Evolutionary conservation across 805 yeast genomes (phyloP).

Genomic region (Candida vaughaniae): DNA sequence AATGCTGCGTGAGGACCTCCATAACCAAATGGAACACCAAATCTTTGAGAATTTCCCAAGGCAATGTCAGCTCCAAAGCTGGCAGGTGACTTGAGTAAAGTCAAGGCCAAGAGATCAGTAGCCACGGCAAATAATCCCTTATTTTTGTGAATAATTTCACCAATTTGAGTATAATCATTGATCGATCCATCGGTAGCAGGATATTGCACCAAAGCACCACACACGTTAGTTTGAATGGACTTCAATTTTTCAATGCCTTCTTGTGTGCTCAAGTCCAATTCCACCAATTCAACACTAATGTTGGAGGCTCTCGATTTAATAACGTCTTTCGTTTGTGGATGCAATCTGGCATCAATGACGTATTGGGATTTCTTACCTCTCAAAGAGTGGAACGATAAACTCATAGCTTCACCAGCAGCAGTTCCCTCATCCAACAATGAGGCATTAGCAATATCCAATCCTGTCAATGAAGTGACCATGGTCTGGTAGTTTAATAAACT

Average conservation of each 20-base stretch:
- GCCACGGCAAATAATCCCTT: conserved; percentile 84
- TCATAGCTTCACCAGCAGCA: conserved; percentile 97
- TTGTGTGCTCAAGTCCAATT: conserved; percentile 51
- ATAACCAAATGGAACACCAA: conserved; percentile 96
- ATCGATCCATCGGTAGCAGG: conserved; percentile 83
- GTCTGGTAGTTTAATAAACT: conserved; percentile 90
- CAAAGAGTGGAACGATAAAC: conserved; percentile 65
- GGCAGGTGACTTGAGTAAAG: conserved; percentile 80
- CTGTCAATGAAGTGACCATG: conserved; percentile 85
- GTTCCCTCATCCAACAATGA: conserved; percentile 95
- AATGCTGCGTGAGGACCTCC: conserved; percentile 99
- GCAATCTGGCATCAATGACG: conserved; percentile 73
- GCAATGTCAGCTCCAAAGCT: conserved; percentile 90
- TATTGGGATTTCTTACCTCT: conserved; percentile 68
- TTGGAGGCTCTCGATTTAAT: conserved; percentile 76
- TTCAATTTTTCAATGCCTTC: conserved; percentile 28
- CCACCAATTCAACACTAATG: conserved; percentile 61
- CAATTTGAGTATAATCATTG: conserved; percentile 50
- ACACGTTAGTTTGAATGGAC: conserved; percentile 38
- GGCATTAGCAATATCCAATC: conserved; percentile 92
- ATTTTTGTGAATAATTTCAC: conserved; percentile 63
- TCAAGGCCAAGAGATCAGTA: conserved; percentile 88
- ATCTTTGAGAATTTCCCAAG: conserved; percentile 89
- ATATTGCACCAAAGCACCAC: conserved; percentile 87
- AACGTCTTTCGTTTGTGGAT: conserved; percentile 84